Evolutionary conservation across 2,329 filamentous ascomycete species (phyloP).

Genomic region (Chaetomium globosum): DNA sequence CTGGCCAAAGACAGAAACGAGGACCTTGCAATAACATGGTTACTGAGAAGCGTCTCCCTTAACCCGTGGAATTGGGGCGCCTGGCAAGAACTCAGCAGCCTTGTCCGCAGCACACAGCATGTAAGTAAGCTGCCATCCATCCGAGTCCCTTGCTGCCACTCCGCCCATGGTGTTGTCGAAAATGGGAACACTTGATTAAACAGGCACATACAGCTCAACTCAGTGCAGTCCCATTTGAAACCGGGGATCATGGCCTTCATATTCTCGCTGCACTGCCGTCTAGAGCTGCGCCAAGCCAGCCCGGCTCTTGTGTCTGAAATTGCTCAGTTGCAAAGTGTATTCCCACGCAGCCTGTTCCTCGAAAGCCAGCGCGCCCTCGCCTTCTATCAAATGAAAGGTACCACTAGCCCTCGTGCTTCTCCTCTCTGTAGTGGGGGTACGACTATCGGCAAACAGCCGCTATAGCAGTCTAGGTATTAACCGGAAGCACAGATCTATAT

Average conservation of each 20-base stretch:
- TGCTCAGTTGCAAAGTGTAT: slow-evolving; percentile 3
- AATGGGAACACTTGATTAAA: not conserved
- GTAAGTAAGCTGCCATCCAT: not conserved
- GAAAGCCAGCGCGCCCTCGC: slow-evolving; percentile 7
- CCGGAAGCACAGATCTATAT: not conserved
- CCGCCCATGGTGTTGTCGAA: not conserved
- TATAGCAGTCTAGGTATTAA: not conserved
- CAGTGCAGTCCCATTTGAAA: not conserved
- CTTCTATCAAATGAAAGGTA: slow-evolving; percentile 10
- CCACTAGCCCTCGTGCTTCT: not conserved
- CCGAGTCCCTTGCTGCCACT: not conserved
- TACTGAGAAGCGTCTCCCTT: slow-evolving; percentile 2
- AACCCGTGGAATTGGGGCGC: not conserved
- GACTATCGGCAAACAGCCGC: not conserved
- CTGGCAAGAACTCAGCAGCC: slow-evolving; percentile 2
- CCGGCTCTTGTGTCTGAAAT: slow-evolving; percentile 10
- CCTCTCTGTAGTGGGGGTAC: not conserved
- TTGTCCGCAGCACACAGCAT: slow-evolving; percentile 1
- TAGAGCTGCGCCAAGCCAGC: not conserved
- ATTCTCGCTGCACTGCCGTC: slow-evolving; percentile 1
- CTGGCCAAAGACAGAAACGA: not conserved
- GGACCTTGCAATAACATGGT: not conserved
- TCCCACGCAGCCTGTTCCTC: slow-evolving; percentile 1
- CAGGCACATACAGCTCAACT: not conserved
- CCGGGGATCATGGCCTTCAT: not conserved